Percentiles rank a stretch among this genome's conserved stretches.
Conservation (phyloP, 2,329 filamentous ascomycete species). For the Sclerotinia subarctica region DNA sequence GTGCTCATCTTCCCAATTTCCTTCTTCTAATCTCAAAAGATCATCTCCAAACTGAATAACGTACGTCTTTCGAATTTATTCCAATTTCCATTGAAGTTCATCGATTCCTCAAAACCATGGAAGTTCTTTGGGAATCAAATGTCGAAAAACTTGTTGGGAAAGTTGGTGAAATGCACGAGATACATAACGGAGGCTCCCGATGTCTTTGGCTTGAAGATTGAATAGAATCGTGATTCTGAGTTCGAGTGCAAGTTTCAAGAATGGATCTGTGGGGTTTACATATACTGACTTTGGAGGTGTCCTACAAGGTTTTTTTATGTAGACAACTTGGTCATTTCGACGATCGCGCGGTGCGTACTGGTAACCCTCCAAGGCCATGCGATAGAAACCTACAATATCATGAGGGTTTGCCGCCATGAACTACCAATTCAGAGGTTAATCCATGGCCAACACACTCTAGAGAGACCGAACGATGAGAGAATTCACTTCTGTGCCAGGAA, state of each 20-base stretch:
- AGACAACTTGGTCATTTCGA: background rate
- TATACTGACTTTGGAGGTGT: background rate
- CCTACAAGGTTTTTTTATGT: background rate
- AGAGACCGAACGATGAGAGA: background rate
- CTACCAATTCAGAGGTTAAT: background rate
- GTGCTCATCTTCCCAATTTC: background rate
- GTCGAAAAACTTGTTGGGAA: constrained; percentile 10
- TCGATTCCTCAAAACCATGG: constrained; percentile 24
- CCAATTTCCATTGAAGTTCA: constrained; percentile 10
- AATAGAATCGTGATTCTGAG: constrained; percentile 17
- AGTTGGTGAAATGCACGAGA: constrained; percentile 21
- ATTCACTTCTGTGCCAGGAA: constrained; percentile 20
- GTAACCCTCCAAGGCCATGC: constrained; percentile 4
- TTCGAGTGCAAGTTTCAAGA: constrained; percentile 12
- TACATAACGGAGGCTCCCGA: constrained; percentile 8
- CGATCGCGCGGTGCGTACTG: background rate
- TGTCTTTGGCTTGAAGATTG: constrained; percentile 1
- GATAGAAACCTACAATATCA: constrained; percentile 21
- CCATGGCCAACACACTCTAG: too few species aligned
- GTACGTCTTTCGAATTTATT: background rate
- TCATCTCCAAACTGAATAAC: constrained; percentile 11
- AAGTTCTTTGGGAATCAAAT: constrained; percentile 20
- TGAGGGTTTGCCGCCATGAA: constrained; percentile 23
- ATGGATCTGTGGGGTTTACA: constrained; percentile 15
- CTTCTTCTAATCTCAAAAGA: background rate